These are phyloP conservation scores for Gracilaria domingensis DNA, from an alignment of 23 red algal species.

Conservation along the genomic window DNA sequence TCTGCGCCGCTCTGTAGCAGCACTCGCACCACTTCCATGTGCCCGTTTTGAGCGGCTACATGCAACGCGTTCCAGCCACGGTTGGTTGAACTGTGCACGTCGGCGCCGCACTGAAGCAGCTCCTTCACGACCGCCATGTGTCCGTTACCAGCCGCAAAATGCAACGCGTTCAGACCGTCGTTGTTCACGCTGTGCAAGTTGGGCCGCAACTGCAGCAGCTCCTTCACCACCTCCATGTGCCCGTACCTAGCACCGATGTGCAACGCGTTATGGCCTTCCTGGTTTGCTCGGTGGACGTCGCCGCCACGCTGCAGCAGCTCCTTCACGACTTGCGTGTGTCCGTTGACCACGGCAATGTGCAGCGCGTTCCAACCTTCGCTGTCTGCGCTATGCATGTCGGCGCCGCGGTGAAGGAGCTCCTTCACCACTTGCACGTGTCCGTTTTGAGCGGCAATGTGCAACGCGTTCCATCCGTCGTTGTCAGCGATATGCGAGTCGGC, in stretches of 20 bases:
- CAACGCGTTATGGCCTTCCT: no score
- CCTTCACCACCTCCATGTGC: neutral
- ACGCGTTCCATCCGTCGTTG: no score
- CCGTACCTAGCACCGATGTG: no score
- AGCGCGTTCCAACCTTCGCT: no score
- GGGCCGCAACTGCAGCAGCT: neutral
- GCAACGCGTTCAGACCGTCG: neutral
- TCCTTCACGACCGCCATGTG: neutral
- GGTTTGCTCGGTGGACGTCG: no score
- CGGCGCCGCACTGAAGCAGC: constrained; percentile 17
- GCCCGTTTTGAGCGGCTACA: constrained; percentile 18
- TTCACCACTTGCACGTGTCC: constrained; percentile 6
- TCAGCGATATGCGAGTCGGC: no score
- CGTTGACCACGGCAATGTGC: no score
- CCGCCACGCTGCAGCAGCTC: no score
- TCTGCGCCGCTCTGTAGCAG: constrained; percentile 21
- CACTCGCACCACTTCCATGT: neutral
- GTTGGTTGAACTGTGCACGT: neutral
- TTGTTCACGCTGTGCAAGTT: neutral
- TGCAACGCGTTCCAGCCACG: neutral
- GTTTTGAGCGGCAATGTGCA: neutral
- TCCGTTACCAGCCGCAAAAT: constrained; percentile 19
- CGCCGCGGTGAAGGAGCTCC: neutral
- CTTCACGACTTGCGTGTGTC: no score
- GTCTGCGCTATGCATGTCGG: no score